Evolutionary conservation across 2,329 filamentous ascomycete genomes (phyloP), one percentile per base, ranked within the genome.

Genomic region (Colletotrichum ledebouriae): DNA sequence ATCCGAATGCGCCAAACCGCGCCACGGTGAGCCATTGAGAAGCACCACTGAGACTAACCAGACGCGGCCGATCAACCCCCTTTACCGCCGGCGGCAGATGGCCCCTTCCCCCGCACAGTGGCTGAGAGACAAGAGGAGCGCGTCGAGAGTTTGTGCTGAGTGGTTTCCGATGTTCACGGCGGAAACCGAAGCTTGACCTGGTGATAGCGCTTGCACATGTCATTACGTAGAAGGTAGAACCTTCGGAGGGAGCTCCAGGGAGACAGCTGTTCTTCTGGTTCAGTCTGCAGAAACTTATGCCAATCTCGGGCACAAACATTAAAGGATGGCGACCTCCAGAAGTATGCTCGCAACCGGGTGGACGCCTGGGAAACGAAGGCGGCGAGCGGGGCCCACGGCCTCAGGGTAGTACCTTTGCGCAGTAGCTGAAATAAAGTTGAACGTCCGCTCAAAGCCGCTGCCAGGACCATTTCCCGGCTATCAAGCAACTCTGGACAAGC

Each of bases 51-150:
- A 2, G 20, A 20, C 58, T 60, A 60, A 41, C 58, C 58, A 15
- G 20, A 20, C 17, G 12, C 59, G 44, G 41, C 29, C 20, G 55
- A 56, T 68, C 13, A 15, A 63, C n/a, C 61, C 55, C 64, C 39
- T 33, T 33, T 42, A 44, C 59, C 59, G 6, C n/a, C n/a, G n/a
- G n/a, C n/a, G n/a, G n/a, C 50, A 55, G 39, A 15, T 50, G 15
- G 42, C 22, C 22, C 25, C 37, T 64, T 56, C 47, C 60, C 37
- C 61, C 65, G 55, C 65, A 65, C 55, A 47, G 65, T 56, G 55
- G 61, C 61, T 55, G 61, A 42, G 29, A 22, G 29, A 13, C 4
- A 29, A 29, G 17, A 4, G 10, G 53, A 64, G 49, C 53, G 39
- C 60, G 53, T 58, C 46, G 47, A 62, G 52, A 22, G 47, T 25